These are phyloP conservation scores for Durusdinium trenchii DNA, from an alignment of 73 alveolate species.

Conservation along the genomic window DNA sequence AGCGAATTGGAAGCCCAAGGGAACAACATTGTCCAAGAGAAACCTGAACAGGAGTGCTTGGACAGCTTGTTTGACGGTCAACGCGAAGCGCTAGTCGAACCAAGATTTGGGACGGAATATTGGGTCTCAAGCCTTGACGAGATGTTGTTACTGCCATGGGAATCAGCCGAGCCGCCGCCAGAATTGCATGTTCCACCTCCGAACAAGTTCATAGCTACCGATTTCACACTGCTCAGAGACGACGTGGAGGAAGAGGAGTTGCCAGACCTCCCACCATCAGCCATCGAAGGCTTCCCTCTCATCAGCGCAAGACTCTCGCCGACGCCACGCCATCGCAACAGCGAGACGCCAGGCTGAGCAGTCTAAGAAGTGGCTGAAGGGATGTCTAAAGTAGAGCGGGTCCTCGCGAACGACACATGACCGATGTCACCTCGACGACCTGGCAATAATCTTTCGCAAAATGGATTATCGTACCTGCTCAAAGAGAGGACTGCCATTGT, in stretches of 20 bases:
- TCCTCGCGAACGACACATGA: no score
- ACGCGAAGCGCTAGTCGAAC: slow-evolving; percentile 25
- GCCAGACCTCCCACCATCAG: slow-evolving; percentile 9
- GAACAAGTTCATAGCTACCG: slow-evolving; percentile 72
- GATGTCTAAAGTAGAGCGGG: no score
- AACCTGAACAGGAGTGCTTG: background rate
- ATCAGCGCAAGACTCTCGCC: slow-evolving; percentile 37
- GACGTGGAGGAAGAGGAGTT: background rate
- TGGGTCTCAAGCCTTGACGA: slow-evolving; percentile 57
- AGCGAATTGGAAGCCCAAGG: background rate
- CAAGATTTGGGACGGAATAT: slow-evolving; percentile 58
- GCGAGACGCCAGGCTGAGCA: background rate
- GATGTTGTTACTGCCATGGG: slow-evolving; percentile 31
- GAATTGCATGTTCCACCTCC: slow-evolving; percentile 76
- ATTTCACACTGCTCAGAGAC: slow-evolving; percentile 27
- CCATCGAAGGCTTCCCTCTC: slow-evolving; percentile 27
- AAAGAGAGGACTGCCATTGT: no score
- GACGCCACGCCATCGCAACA: slow-evolving; percentile 2
- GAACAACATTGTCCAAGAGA: background rate
- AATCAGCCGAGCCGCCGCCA: background rate
- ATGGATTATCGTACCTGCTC: no score
- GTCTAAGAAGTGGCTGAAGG: no score
- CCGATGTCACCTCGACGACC: no score
- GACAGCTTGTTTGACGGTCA: background rate
- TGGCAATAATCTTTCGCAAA: no score